Conservation (phyloP, 2,329 filamentous ascomycete species). For the Monilinia aucupariae region DNA sequence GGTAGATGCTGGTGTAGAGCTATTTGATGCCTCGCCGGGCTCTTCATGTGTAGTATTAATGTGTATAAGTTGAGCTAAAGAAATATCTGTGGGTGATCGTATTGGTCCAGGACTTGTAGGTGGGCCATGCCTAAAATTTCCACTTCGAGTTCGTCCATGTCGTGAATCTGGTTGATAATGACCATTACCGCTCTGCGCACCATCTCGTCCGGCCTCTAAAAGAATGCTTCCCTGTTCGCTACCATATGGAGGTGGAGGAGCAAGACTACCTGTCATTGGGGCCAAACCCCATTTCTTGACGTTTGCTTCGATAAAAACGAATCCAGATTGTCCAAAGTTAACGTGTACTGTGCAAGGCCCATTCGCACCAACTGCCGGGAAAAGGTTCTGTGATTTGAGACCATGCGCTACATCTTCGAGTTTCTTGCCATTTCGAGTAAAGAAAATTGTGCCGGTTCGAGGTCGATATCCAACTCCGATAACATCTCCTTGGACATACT, state of each 20-base stretch:
- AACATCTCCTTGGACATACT: slow-evolving; percentile 88
- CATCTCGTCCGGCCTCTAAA: slow-evolving; percentile 71
- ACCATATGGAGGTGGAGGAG: slow-evolving; percentile 91
- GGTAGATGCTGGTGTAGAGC: slow-evolving; percentile 31
- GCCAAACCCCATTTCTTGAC: slow-evolving; percentile 99
- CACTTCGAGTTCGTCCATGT: slow-evolving; percentile 70
- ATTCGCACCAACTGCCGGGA: slow-evolving; percentile 93
- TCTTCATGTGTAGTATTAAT: slow-evolving; percentile 63
- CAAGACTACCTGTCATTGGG: slow-evolving; percentile 89
- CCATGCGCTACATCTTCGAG: slow-evolving; percentile 92
- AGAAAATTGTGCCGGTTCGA: slow-evolving; percentile 91
- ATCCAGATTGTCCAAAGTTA: slow-evolving; percentile 96
- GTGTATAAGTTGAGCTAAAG: slow-evolving; percentile 77
- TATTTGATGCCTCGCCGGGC: slow-evolving; percentile 45
- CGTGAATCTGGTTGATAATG: slow-evolving; percentile 38
- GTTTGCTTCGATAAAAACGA: slow-evolving; percentile 98
- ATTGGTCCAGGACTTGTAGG: slow-evolving; percentile 84
- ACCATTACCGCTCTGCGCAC: slow-evolving; percentile 42
- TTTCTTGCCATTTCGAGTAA: slow-evolving; percentile 96
- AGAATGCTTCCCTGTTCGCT: slow-evolving; percentile 96
- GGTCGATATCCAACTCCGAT: slow-evolving; percentile 93
- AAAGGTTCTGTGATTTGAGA: slow-evolving; percentile 92
- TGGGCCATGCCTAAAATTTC: slow-evolving; percentile 65
- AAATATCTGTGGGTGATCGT: slow-evolving; percentile 92
- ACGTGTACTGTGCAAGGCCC: slow-evolving; percentile 90